Evolutionary conservation across 2,329 filamentous ascomycete genomes (phyloP).

Genomic region (Penicillium sp.): DNA sequence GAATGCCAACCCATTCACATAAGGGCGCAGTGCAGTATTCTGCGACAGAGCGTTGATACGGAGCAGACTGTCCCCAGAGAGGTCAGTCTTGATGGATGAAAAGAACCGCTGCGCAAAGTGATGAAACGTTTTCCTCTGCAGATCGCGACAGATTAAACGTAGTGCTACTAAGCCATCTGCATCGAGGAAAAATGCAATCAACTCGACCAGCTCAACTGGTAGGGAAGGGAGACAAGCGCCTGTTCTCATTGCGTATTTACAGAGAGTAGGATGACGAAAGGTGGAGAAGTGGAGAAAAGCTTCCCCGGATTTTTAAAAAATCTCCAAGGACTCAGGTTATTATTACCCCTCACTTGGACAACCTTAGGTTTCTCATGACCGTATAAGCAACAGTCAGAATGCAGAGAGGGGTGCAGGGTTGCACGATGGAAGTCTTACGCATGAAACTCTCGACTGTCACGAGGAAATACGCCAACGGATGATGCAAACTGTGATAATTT

Average conservation of each 20-base stretch:
- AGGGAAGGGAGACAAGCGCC: conserved; percentile 6
- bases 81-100: conserved; percentile 20
- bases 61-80: conserved; percentile 20
- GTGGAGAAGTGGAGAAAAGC: conserved; percentile 1
- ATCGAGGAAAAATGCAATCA: conserved; percentile 13
- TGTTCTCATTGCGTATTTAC: conserved; percentile 2
- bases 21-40: conserved; percentile 11
- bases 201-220: conserved; percentile 22
- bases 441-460: neutral
- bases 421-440: neutral
- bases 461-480: no score
- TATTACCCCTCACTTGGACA: conserved; percentile 6
- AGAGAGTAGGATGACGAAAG: neutral
- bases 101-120: conserved; percentile 24
- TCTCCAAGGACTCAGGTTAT: neutral
- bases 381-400: neutral
- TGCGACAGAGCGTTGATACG: conserved; percentile 18
- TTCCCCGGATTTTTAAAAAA: conserved; percentile 2
- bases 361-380: no score
- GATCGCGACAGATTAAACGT: conserved; percentile 18
- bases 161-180: conserved; percentile 14
- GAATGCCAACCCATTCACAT: conserved; percentile 23
- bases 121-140: conserved; percentile 25
- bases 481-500: no score
- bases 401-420: neutral